These are phyloP conservation scores for Aquilaria yunnanensis DNA, from an alignment of 345 rosid genomes.

Conservation along the genomic window DNA sequence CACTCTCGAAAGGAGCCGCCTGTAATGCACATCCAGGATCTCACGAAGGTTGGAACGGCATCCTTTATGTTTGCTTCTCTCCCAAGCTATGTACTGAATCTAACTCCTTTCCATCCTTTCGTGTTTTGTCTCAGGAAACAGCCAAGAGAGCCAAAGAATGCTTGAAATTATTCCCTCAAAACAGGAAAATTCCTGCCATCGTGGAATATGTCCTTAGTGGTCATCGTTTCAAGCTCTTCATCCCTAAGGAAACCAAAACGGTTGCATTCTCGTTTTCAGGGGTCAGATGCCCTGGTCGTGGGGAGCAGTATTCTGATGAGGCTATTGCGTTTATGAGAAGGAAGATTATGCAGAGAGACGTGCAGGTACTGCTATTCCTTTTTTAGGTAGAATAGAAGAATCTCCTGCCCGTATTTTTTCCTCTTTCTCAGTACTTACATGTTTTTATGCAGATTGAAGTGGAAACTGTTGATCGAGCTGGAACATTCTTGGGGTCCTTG, in stretches of 20 bases:
- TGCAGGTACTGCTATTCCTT: slow-evolving; percentile 49
- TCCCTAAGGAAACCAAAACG: slow-evolving; percentile 92
- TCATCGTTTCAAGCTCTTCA: slow-evolving; percentile 89
- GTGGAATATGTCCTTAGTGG: slow-evolving; percentile 98
- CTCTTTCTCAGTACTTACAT: slow-evolving; percentile 4
- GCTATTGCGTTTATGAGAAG: slow-evolving; percentile 93
- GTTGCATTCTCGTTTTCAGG: slow-evolving; percentile 98
- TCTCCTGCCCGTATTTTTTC: not conserved
- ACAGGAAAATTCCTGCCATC: slow-evolving; percentile 67
- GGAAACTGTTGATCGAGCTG: slow-evolving; percentile 91
- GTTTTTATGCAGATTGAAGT: slow-evolving; percentile 62
- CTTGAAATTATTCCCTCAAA: slow-evolving; percentile 58
- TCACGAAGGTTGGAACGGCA: slow-evolving; percentile 44
- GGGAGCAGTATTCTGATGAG: slow-evolving; percentile 86
- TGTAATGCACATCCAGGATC: slow-evolving; percentile 70
- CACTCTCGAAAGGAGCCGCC: slow-evolving; percentile 85
- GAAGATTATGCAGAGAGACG: slow-evolving; percentile 94
- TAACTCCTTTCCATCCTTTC: not conserved
- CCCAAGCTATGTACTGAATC: too few species aligned
- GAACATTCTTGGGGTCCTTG: slow-evolving; percentile 93
- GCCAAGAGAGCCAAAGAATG: slow-evolving; percentile 88
- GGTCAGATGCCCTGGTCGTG: slow-evolving; percentile 96
- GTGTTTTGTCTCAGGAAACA: slow-evolving; percentile 43
- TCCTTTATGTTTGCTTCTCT: not conserved
- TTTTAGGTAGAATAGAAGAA: not conserved